Conservation (phyloP, 2,329 filamentous ascomycete genomes). For the Alternaria alternata region DNA sequence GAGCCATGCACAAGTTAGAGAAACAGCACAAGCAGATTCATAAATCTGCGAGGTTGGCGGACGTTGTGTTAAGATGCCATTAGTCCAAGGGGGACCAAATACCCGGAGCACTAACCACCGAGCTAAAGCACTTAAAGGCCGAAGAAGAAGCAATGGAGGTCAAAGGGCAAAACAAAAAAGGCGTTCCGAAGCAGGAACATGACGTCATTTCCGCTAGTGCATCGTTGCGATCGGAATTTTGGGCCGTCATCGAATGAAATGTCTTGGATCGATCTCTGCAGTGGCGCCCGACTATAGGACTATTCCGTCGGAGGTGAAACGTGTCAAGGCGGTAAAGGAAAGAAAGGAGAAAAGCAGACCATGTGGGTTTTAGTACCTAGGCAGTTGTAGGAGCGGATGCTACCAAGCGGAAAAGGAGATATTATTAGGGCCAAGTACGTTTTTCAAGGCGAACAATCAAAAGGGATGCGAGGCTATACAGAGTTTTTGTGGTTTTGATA, state of each 20-base stretch:
- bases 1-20: background rate
- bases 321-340: conserved; percentile 1
- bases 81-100: background rate
- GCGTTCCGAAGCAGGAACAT: conserved; percentile 1
- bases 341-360: background rate
- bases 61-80: background rate
- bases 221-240: background rate
- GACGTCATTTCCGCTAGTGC: background rate
- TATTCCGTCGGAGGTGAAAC: background rate
- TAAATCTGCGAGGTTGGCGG: background rate
- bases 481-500: background rate
- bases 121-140: background rate
- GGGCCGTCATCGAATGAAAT: background rate
- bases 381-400: background rate
- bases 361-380: background rate
- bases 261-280: background rate
- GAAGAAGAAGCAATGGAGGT: background rate
- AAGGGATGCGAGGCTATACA: background rate
- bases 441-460: background rate
- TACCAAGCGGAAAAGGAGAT: background rate
- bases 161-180: background rate
- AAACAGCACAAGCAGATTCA: background rate
- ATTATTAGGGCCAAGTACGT: background rate
- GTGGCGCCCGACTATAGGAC: background rate
- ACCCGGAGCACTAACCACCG: background rate